Base-by-base conservation (phyloP, 2,329 filamentous ascomycete species). In the Diaporthe ilicicola region DNA sequence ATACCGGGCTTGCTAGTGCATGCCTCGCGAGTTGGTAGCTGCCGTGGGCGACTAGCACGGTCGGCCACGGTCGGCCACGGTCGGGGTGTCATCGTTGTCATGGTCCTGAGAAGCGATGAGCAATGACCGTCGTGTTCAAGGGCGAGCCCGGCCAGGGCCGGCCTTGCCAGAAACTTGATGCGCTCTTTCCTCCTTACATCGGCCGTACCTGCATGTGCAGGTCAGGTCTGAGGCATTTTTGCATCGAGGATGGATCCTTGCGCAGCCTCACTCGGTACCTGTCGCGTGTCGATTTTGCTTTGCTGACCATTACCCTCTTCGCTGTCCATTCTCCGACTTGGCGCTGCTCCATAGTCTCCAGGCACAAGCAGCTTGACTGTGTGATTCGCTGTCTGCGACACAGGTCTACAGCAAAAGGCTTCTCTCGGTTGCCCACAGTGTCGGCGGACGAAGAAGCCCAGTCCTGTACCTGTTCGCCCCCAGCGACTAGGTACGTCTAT, bases 151-250 rank as follows among this genome's bases (percentile, higher is more conserved):
- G 42, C 29, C 59, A 62, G 42, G 42, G 27, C 27, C 42, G 59
- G 59, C 29, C 37, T 27, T 55, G 53, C 53, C 53, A 55, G 53
- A 37, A n/a, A 54, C 13, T 27, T 15, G 53, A 37, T 55, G 32
- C 53, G 24, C 13, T 3, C 22, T 15, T 55, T 24, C 34, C 22
- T 19, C 34, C 29, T 44, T 48, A 29, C 29, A 37, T 64, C 59
- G 44, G 59, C 59, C 17, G 59, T 50, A 37, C 59, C 59, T 64
- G 59, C 59, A 64, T 50, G 29, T 24, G 44, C 17, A 62, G 59
- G 59, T 34, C 19, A 50, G 27, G 29, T 50, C 44, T 64, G 59
- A 64, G 59, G 59, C 59, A 64, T 64, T 64, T 64, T 64, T n/a
- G 24, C 29, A 9, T 12, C 59, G 29, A 24, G n/a, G 12, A 64